phyloP scores from a whole-genome alignment of 371 early-diverging fungal genomes.

The Mortierella sp. region DNA sequence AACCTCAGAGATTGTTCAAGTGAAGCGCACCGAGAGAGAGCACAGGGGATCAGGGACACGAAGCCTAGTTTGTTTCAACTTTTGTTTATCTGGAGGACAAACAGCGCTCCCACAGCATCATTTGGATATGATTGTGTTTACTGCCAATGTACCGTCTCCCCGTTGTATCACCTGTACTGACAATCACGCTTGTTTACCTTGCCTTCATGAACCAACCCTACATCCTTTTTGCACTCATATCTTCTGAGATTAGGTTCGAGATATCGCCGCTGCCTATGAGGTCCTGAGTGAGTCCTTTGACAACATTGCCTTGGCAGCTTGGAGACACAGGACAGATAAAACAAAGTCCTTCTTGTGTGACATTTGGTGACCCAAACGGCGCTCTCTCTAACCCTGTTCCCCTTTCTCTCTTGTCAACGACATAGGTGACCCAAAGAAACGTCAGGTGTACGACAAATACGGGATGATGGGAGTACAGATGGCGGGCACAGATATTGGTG shows the following conservation, averaged over 20 bases:
- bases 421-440: constrained; percentile 80
- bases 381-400: neutral
- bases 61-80: neutral
- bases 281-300: constrained; percentile 61
- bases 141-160: too few species aligned
- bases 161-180: neutral
- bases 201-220: neutral
- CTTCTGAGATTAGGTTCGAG: constrained; percentile 71
- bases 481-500: constrained; percentile 80
- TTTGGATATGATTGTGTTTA: too few species aligned
- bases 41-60: neutral
- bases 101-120: too few species aligned
- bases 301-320: neutral
- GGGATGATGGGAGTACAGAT: constrained; percentile 90
- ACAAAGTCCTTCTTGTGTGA: neutral
- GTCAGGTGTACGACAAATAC: constrained; percentile 87
- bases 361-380: neutral
- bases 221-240: neutral
- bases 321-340: neutral
- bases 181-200: neutral
- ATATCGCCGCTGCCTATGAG: constrained; percentile 86
- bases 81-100: too few species aligned
- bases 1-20: neutral
- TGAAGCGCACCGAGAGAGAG: neutral
- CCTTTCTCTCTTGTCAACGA: neutral